Conservation (phyloP, 768 basidiomycete species). For the Amanita jacksonii region DNA sequence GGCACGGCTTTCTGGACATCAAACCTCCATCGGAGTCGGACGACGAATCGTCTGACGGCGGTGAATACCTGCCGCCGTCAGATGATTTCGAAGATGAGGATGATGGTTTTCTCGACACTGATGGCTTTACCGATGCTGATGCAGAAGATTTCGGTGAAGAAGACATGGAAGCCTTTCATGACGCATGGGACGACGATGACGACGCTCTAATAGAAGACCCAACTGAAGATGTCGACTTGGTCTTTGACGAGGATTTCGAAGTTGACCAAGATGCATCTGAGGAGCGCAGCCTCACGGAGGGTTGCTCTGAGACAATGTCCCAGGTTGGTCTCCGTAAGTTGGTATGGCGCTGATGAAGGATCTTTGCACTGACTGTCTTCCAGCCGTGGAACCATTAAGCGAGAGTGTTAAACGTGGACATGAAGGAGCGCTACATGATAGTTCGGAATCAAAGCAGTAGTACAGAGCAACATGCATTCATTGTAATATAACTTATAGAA, state of each 20-base stretch:
- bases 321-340: too few relatives aligned
- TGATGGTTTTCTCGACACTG: conserved; percentile 34
- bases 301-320: conserved; percentile 24
- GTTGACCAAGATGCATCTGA: conserved; percentile 16
- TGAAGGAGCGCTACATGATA: too few relatives aligned
- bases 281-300: conserved; percentile 36
- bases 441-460: too few relatives aligned
- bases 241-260: conserved; percentile 18
- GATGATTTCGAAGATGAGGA: conserved; percentile 44
- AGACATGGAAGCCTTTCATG: background rate
- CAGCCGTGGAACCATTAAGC: too few relatives aligned
- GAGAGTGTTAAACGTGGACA: too few relatives aligned
- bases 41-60: conserved; percentile 57
- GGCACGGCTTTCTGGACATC: conserved; percentile 48
- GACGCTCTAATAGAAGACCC: background rate
- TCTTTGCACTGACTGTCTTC: too few relatives aligned
- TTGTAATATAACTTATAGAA: too few relatives aligned
- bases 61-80: conserved; percentile 56
- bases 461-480: too few relatives aligned
- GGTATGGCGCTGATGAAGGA: too few relatives aligned
- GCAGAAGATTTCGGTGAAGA: conserved; percentile 16
- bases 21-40: conserved; percentile 42
- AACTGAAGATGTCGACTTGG: conserved; percentile 3
- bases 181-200: background rate
- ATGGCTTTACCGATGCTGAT: conserved; percentile 30